phyloP scores from a whole-genome alignment of 1,284 basidiomycete genomes.

The Ceratobasidium sp. region DNA sequence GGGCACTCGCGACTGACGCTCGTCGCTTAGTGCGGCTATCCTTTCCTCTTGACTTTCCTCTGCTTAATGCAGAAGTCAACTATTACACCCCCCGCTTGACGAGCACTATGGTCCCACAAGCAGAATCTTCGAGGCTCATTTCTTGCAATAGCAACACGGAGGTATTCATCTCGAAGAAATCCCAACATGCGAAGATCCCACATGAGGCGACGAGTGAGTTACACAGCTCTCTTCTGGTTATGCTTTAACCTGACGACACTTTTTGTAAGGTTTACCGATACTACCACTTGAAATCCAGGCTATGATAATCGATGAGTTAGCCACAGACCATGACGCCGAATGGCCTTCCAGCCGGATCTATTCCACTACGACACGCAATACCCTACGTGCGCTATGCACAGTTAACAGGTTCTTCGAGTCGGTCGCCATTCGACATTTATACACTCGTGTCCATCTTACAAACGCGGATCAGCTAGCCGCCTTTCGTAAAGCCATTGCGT shows the following conservation, averaged over 20 bases:
- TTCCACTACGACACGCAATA: conserved; percentile 11
- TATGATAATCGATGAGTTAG: conserved; percentile 27
- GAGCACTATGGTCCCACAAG: conserved; percentile 17
- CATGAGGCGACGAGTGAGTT: conserved; percentile 14
- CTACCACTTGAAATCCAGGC: conserved; percentile 35
- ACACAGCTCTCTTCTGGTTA: no score
- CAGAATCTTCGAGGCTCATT: not conserved
- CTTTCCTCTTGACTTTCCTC: not conserved
- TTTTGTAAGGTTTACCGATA: not conserved
- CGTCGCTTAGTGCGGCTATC: conserved; percentile 21
- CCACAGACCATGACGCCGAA: conserved; percentile 9
- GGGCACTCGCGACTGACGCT: conserved; percentile 13
- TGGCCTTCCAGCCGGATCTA: conserved; percentile 20
- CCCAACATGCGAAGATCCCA: not conserved
- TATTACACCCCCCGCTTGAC: not conserved
- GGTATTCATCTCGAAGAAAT: not conserved
- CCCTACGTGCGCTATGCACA: conserved; percentile 17
- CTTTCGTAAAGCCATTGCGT: conserved; percentile 33
- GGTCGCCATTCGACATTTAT: conserved; percentile 31
- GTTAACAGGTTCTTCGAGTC: conserved; percentile 41
- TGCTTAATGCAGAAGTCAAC: conserved; percentile 1
- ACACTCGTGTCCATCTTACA: conserved; percentile 32
- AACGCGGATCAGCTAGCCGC: conserved; percentile 16
- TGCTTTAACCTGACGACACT: not conserved
- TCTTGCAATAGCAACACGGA: not conserved